These are phyloP conservation scores for Biancaea sappan DNA, from an alignment of 306 rosid genomes.

Conservation along the genomic window DNA sequence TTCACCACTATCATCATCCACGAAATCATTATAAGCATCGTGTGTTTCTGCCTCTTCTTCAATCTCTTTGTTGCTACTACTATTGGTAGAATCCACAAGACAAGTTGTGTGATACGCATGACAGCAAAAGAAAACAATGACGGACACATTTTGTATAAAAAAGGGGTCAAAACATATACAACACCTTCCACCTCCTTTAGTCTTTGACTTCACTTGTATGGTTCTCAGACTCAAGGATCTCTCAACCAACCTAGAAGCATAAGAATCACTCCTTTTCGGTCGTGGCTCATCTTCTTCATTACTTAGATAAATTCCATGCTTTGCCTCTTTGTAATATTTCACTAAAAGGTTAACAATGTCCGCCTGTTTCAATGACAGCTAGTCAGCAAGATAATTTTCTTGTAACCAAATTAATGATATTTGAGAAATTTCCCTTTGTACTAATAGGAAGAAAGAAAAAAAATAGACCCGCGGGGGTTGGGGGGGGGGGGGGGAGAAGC, in stretches of 20 bases:
- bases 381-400: slow-evolving; percentile 28
- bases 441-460: too few relatives aligned
- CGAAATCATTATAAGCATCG: slow-evolving; percentile 52
- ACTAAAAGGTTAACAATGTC: slow-evolving; percentile 86
- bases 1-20: slow-evolving; percentile 44
- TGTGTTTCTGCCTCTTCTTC: slow-evolving; percentile 39
- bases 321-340: slow-evolving; percentile 92
- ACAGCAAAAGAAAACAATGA: slow-evolving; percentile 79
- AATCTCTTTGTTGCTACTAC: slow-evolving; percentile 35
- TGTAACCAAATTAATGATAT: slow-evolving; percentile 12
- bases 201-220: slow-evolving; percentile 73
- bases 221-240: slow-evolving; percentile 55
- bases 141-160: slow-evolving; percentile 76
- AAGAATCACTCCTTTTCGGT: slow-evolving; percentile 52
- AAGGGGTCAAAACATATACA: slow-evolving; percentile 97
- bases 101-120: slow-evolving; percentile 63
- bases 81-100: slow-evolving; percentile 79
- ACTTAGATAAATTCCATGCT: slow-evolving; percentile 81
- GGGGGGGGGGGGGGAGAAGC: slow-evolving; percentile 3
- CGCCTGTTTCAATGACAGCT: slow-evolving; percentile 61
- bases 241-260: slow-evolving; percentile 56
- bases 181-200: slow-evolving; percentile 92
- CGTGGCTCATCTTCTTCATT: slow-evolving; percentile 77
- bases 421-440: slow-evolving; percentile 13
- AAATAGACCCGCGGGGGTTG: too few relatives aligned